phyloP scores from a whole-genome alignment of 2,329 filamentous ascomycete species.

The Cladosporium sp. region DNA sequence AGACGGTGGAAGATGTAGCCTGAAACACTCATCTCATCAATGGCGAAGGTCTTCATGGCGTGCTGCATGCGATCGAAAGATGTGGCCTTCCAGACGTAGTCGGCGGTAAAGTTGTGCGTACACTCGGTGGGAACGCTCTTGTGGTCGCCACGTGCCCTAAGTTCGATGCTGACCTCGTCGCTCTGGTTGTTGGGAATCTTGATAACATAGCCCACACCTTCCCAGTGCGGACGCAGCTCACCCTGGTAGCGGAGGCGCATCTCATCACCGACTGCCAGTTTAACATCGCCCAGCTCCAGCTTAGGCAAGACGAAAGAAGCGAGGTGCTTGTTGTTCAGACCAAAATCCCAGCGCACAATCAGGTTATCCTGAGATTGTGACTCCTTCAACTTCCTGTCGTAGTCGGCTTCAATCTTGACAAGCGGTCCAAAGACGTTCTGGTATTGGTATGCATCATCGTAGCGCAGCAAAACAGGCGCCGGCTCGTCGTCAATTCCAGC shows the following conservation, averaged over 20 bases:
- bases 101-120: conserved; percentile 95
- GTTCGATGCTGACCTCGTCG: conserved; percentile 91
- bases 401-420: conserved; percentile 98
- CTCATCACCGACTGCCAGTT: conserved; percentile 94
- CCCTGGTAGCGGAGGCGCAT: conserved; percentile 97
- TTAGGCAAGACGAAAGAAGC: conserved; percentile 95
- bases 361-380: conserved; percentile 96
- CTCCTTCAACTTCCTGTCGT: conserved; percentile 97
- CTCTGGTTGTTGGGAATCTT: conserved; percentile 99
- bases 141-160: conserved; percentile 91
- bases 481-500: conserved; percentile 92
- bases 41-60: conserved; percentile 97
- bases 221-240: conserved; percentile 86
- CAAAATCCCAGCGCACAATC: conserved; percentile 88
- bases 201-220: conserved; percentile 96
- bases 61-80: conserved; percentile 99
- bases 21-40: conserved; percentile 97
- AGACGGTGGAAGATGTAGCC: conserved; percentile 98
- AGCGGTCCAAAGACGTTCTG: conserved; percentile 97
- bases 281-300: conserved; percentile 95
- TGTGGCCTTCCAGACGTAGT: conserved; percentile 99
- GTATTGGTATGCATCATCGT: conserved; percentile 97
- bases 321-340: conserved; percentile 94
- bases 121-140: conserved; percentile 94
- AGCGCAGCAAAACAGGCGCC: conserved; percentile 82